These are phyloP conservation scores for Rhodotorula graminis DNA, from an alignment of 768 basidiomycete genomes.

Conservation along the genomic window DNA sequence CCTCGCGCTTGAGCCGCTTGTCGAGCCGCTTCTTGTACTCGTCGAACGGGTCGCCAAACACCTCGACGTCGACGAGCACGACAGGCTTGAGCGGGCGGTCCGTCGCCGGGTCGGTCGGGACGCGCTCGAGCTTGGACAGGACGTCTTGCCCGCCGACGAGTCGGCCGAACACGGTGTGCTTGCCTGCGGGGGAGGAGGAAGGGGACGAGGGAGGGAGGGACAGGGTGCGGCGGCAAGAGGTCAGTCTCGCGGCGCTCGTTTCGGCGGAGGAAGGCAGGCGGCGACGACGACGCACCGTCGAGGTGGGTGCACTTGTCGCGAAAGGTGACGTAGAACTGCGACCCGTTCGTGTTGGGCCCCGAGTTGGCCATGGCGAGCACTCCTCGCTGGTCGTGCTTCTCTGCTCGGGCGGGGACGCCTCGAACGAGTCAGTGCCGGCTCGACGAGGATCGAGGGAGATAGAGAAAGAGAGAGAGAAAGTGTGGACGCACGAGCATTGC, in stretches of 20 bases:
- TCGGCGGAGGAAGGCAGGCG: fast-evolving
- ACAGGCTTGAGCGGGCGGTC: slow-evolving; percentile 82
- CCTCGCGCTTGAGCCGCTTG: slow-evolving; percentile 51
- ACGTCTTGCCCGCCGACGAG: slow-evolving; percentile 93
- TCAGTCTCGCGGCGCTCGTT: background rate
- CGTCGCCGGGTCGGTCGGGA: slow-evolving; percentile 69
- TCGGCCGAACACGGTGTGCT: slow-evolving; percentile 75
- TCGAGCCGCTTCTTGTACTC: slow-evolving; percentile 78
- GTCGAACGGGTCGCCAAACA: slow-evolving; percentile 72
- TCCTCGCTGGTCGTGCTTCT: slow-evolving; percentile 60
- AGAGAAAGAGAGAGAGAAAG: background rate
- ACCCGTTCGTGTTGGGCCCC: slow-evolving; percentile 82
- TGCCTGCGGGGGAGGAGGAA: background rate
- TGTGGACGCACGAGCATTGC: slow-evolving; percentile 65
- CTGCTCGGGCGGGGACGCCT: background rate
- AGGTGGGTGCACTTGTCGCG: slow-evolving; percentile 67
- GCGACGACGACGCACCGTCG: slow-evolving; percentile 66
- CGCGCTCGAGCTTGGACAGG: slow-evolving; percentile 71
- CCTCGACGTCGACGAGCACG: slow-evolving; percentile 46
- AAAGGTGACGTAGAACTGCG: slow-evolving; percentile 90
- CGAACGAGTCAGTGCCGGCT: too few relatives aligned
- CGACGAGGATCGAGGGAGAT: background rate
- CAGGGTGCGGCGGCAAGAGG: background rate
- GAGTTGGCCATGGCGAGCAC: slow-evolving; percentile 92
- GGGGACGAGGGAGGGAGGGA: background rate